These are phyloP conservation scores for Candolleomyces eurysporus DNA, from an alignment of 768 basidiomycete genomes.

Conservation along the genomic window DNA sequence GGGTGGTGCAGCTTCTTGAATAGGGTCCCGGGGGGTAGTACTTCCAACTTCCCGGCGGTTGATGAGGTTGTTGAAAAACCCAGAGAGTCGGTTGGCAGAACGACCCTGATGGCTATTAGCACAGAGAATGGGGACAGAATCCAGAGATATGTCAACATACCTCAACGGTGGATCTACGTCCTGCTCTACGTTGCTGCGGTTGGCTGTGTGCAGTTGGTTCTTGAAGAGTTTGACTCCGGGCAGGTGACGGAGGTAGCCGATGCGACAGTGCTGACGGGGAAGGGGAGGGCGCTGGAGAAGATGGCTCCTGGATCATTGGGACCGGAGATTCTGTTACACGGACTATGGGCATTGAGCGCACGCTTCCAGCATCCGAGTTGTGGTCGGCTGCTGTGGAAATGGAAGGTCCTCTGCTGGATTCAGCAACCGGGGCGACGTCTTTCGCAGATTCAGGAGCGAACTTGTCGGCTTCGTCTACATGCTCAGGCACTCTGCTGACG, in stretches of 20 bases:
- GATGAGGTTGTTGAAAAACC: slow-evolving; percentile 80
- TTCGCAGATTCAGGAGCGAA: slow-evolving; percentile 24
- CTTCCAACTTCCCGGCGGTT: slow-evolving; percentile 59
- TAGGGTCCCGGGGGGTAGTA: slow-evolving; percentile 23
- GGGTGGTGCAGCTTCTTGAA: slow-evolving; percentile 23
- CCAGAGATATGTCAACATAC: slow-evolving; percentile 35
- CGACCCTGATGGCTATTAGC: slow-evolving; percentile 39
- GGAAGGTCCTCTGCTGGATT: slow-evolving; percentile 28
- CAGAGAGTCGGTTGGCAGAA: slow-evolving; percentile 72
- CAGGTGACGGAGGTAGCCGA: slow-evolving; percentile 30
- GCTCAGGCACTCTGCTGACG: slow-evolving; percentile 10
- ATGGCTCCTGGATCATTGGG: slow-evolving; percentile 25
- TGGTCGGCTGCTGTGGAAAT: slow-evolving; percentile 37
- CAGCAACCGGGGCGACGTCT: slow-evolving; percentile 18
- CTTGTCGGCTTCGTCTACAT: slow-evolving; percentile 10
- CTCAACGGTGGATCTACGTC: slow-evolving; percentile 58
- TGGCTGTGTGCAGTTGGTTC: slow-evolving; percentile 27
- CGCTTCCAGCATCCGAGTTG: slow-evolving; percentile 49
- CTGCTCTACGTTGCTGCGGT: slow-evolving; percentile 32
- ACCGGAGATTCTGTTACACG: slow-evolving; percentile 43
- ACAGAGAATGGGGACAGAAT: slow-evolving; percentile 15
- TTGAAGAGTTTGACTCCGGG: slow-evolving; percentile 25
- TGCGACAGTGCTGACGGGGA: slow-evolving; percentile 27
- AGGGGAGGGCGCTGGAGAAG: slow-evolving; percentile 2
- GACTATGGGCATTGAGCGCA: slow-evolving; percentile 58